Percentiles rank a stretch among this genome's conserved stretches.
Conservation (phyloP, 176 grass and related monocot species). For the Zea luxurians region DNA sequence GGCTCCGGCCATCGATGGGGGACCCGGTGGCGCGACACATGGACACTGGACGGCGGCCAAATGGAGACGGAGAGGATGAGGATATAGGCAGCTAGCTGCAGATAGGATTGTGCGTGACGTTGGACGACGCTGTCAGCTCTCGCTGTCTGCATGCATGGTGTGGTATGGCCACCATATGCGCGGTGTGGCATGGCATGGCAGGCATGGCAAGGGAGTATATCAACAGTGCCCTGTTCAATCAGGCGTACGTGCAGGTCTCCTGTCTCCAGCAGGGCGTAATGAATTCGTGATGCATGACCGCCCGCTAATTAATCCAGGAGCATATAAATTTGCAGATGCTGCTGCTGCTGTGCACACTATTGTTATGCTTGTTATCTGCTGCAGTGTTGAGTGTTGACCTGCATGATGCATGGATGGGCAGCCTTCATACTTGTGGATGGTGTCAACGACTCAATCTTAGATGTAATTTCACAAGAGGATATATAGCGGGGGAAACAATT, state of each 20-base stretch:
- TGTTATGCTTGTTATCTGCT: too few relatives aligned
- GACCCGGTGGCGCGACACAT: conserved; percentile 22
- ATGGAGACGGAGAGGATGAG: neutral
- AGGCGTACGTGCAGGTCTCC: neutral
- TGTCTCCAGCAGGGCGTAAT: conserved; percentile 3
- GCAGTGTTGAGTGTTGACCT: too few relatives aligned
- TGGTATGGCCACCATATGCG: neutral
- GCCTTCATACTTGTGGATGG: too few relatives aligned
- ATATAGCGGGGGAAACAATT: too few relatives aligned
- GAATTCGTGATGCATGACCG: neutral
- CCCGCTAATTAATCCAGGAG: too few relatives aligned
- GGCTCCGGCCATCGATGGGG: neutral
- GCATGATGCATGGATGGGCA: too few relatives aligned
- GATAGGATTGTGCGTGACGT: neutral
- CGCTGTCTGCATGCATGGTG: neutral
- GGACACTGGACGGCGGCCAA: neutral
- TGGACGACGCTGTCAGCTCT: neutral
- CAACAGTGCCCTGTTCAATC: conserved; percentile 43
- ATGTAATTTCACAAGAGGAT: too few relatives aligned
- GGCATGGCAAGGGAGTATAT: conserved; percentile 3
- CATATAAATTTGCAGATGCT: too few relatives aligned
- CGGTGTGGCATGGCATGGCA: too few relatives aligned
- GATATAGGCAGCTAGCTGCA: neutral
- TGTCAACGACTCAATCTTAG: too few relatives aligned
- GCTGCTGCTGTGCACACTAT: too few relatives aligned